These are phyloP conservation scores for Termitomyces sp. DNA, from an alignment of 768 basidiomycete species.

Conservation along the genomic window DNA sequence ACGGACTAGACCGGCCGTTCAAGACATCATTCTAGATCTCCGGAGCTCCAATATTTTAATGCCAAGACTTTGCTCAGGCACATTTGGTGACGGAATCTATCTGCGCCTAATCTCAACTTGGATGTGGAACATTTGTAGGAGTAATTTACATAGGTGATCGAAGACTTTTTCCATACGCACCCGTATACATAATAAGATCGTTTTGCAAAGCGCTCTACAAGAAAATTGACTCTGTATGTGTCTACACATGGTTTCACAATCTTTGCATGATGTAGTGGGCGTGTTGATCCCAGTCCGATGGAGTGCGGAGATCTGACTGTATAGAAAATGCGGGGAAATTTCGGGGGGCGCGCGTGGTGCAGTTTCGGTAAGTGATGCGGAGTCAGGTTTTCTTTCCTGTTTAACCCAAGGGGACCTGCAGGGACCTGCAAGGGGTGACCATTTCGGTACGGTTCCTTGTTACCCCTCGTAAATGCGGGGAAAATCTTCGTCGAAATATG, in stretches of 20 bases:
- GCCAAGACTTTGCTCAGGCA: background rate
- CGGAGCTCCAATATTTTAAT: background rate
- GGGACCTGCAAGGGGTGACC: background rate
- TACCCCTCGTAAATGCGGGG: constrained; percentile 15
- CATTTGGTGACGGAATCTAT: background rate
- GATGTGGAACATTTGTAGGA: background rate
- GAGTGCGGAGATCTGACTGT: background rate
- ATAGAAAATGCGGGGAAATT: constrained; percentile 10
- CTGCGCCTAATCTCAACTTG: background rate
- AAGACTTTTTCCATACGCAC: background rate
- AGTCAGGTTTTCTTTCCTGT: background rate
- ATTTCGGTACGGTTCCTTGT: background rate
- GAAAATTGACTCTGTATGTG: background rate
- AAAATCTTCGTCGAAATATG: constrained; percentile 29
- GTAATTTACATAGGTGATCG: background rate
- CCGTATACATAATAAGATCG: background rate
- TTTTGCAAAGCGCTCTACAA: background rate
- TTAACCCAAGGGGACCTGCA: background rate
- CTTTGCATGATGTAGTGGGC: too few species aligned
- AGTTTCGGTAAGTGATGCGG: constrained; percentile 6
- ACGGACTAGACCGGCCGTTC: too few species aligned
- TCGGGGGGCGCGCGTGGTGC: constrained; percentile 11
- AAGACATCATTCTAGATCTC: background rate
- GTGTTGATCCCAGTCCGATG: too few species aligned
- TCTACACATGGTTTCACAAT: background rate